Base-by-base conservation (phyloP, 345 rosid genomes). In the Citrus maxima region DNA sequence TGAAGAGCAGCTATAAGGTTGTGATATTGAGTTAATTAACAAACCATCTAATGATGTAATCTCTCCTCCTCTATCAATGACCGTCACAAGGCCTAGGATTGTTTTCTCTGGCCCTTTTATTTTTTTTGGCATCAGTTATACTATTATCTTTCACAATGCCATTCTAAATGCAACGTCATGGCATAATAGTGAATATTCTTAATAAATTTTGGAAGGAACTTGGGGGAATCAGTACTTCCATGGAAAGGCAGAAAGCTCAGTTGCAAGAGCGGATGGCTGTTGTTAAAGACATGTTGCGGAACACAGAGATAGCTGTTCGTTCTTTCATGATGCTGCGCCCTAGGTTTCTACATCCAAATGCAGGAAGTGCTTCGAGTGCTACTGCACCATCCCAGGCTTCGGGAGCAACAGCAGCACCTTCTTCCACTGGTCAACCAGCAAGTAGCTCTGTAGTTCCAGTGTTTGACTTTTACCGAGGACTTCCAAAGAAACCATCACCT, bases 401-500 rank as follows among this genome's bases (percentile, higher is more conserved):
- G 42, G 97, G 94, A 83, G 85, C 88, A 67, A 86, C 88, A 34
- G 80, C 67, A 6, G 67, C 80, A 73, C 85, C 86, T 32, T 86
- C 87, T 84, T 88, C 98, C 25, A 73, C 87, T 68, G 82, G 85
- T 79, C 97, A 93, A 85, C 84, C 83, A 51, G 51, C 90, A 55
- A 74, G 91, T 38, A 54, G 91, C 75, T 68, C 90, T 30, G 64
- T 86, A 10, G 86, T 88, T 80, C 95, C 95, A 2, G 87, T 90
- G 67, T 90, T 87, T 80, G 93, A 93, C 38, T 96, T 96, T 84
- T 96, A 94, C 85, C 85, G 89, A 77, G 98, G 99, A 72, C 81
- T 96, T 62, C 98, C 97, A 5, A 93, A 88, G 89, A 96, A 96
- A 80, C 98, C 99, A 1, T 91, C 98, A 18, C 93, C 84, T 8